phyloP scores from a whole-genome alignment of 164 flowering plant genomes.

The Brasenia schreberi region DNA sequence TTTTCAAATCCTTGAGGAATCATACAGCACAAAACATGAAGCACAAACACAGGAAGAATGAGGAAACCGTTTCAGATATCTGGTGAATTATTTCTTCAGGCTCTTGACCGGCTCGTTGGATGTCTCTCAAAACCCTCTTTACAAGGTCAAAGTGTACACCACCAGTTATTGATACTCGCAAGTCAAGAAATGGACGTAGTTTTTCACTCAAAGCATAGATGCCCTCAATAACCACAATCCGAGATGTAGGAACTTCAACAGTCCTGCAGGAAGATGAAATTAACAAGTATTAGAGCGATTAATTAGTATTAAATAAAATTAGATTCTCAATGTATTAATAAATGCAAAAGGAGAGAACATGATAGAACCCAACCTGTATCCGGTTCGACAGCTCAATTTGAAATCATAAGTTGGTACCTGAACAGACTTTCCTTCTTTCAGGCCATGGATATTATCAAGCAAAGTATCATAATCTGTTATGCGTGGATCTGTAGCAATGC shows the following conservation, averaged over 20 bases:
- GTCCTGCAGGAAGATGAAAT: constrained; percentile 26
- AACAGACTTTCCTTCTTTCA: constrained; percentile 65
- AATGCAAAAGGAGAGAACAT: neutral
- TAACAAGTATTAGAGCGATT: neutral
- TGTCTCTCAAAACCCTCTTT: constrained; percentile 85
- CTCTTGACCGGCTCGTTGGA: constrained; percentile 94
- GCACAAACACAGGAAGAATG: constrained; percentile 12
- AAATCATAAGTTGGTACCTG: constrained; percentile 93
- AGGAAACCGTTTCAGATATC: constrained; percentile 91
- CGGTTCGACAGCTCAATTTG: constrained; percentile 77
- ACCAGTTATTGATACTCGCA: constrained; percentile 85
- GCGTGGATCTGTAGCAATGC: constrained; percentile 68
- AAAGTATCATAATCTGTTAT: constrained; percentile 92
- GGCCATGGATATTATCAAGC: constrained; percentile 66
- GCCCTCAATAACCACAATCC: constrained; percentile 87
- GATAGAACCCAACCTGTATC: constrained; percentile 57
- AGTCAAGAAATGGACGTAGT: constrained; percentile 68
- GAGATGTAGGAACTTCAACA: constrained; percentile 79
- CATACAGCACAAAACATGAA: no score
- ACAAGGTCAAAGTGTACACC: constrained; percentile 98
- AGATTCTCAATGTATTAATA: no score
- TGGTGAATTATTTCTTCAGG: constrained; percentile 98
- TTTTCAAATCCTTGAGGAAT: no score
- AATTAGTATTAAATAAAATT: neutral
- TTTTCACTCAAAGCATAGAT: constrained; percentile 93